phyloP scores from a whole-genome alignment of 805 yeast species.

The Geotrichum ghanense region DNA sequence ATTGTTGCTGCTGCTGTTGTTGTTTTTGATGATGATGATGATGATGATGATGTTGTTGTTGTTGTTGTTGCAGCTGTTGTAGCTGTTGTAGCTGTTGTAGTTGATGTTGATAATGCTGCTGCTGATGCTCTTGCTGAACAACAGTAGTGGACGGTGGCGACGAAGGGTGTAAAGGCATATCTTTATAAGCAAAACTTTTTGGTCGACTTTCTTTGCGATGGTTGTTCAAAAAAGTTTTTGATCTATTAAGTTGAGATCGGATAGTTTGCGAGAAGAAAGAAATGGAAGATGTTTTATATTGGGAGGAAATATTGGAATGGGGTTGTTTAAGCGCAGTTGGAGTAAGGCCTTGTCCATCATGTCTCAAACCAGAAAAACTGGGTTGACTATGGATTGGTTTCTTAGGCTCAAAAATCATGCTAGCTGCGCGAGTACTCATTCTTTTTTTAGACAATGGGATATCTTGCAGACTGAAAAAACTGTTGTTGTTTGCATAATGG shows the following conservation, averaged over 20 bases:
- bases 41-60: not conserved
- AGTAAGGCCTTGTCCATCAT: too few relatives aligned
- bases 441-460: not conserved
- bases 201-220: not conserved
- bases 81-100: not conserved
- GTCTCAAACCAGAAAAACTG: too few relatives aligned
- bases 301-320: not conserved
- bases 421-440: not conserved
- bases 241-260: not conserved
- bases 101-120: not conserved
- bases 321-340: too few relatives aligned
- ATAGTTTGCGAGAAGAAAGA: not conserved
- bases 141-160: not conserved
- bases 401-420: too few relatives aligned
- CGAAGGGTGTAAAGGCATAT: not conserved
- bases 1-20: not conserved
- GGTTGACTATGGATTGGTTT: too few relatives aligned
- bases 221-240: not conserved
- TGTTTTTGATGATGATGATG: not conserved
- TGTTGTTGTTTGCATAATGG: not conserved
- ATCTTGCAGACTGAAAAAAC: not conserved
- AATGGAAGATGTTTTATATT: not conserved
- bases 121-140: not conserved
- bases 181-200: not conserved
- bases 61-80: not conserved